phyloP scores from a whole-genome alignment of 83 land plant genomes.

The Picea engelmannii region DNA sequence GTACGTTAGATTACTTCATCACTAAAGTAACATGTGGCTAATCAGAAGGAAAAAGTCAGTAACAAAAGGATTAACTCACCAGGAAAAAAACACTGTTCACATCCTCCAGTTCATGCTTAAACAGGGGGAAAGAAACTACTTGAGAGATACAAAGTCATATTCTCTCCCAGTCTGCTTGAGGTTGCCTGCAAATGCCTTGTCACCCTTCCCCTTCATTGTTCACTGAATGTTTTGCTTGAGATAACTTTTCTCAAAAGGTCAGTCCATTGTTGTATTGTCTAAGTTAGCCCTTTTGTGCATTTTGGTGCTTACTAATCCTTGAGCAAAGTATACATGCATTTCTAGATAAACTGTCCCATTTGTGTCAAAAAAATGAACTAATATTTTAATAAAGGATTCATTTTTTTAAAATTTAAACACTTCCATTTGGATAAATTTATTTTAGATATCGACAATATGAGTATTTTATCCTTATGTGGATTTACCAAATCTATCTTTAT shows the following conservation, averaged over 20 bases:
- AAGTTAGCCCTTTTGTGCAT: no score
- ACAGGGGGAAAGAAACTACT: not conserved
- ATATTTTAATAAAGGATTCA: no score
- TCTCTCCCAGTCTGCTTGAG: not conserved
- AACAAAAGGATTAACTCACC: not conserved
- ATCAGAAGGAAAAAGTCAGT: not conserved
- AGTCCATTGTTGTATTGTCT: not conserved
- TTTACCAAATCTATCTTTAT: no score
- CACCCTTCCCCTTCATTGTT: not conserved
- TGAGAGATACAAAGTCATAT: not conserved
- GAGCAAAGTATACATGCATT: not conserved
- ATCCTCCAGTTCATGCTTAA: not conserved
- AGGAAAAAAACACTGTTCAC: not conserved
- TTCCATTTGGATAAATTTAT: no score
- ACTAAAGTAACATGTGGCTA: not conserved
- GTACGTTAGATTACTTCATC: not conserved
- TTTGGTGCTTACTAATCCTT: no score
- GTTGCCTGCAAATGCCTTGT: not conserved
- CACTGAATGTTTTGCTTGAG: not conserved
- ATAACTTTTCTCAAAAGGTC: not conserved
- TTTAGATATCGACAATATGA: no score
- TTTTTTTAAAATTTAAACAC: no score
- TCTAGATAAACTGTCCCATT: not conserved
- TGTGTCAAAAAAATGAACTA: not conserved
- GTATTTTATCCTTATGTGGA: no score